Base-by-base conservation (phyloP, 2,329 filamentous ascomycete species). In the Hortaea werneckii region DNA sequence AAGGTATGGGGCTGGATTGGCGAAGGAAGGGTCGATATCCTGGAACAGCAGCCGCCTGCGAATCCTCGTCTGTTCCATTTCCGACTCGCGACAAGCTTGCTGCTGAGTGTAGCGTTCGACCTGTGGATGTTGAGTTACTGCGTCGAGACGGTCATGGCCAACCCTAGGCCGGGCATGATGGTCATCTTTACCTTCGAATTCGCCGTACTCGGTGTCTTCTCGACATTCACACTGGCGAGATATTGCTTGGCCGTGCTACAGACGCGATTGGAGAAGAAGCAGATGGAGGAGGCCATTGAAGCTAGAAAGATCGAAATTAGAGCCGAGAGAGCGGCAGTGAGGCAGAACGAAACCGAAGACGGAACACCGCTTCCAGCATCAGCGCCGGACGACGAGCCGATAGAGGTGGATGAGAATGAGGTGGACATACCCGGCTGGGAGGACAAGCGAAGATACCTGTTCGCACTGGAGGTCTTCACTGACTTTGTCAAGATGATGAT, bases 131-230 rank as follows among this genome's bases (percentile, higher is more conserved):
- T 95, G 53, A 76, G 76, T 41, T 95, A 95, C 64, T 83, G 85
- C 48, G 75, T 94, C 50, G 78, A 81, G 28, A 87, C 84, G 0
- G 89, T 96, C 29, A 80, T 95, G 42, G 81, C 85, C 47, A 82
- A 94, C 62, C 87, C 90, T 2, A 77, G 85, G n/a, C 88, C 90
- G 0, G 92, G 94, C 48, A 96, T 98, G 85, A 98, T 96, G 88
- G 88, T 98, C 52, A 96, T 98, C 88, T 98, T 98, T 60, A 80
- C 94, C 5, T 98, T 98, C 58, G 92, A 98, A 65, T 96, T 96
- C 61, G 89, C 90, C 34, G 82, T 98, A 38, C 70, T 96, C 49
- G 76, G 80, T 2, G 83, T 94, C 7, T 82, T 82, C 43, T 94
- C 90, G 1, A 73, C 80, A 43, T 88, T 90, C 41, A 95, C 88